Conservation (phyloP, 2,329 filamentous ascomycete species). For the Plenodomus lindquistii region DNA sequence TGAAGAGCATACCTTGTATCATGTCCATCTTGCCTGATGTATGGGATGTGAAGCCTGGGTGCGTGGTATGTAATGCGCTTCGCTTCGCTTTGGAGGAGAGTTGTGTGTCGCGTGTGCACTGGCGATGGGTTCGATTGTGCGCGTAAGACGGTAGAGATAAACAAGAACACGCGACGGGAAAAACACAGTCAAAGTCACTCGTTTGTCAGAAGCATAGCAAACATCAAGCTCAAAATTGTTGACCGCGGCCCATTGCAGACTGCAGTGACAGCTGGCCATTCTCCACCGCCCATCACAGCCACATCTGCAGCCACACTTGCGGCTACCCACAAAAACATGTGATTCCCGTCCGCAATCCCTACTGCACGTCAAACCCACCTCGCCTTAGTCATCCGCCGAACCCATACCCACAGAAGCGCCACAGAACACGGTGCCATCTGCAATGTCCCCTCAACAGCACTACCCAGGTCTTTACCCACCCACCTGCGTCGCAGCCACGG, state of each 20-base stretch:
- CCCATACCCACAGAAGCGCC: neutral
- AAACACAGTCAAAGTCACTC: too few relatives aligned
- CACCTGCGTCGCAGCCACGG: constrained; percentile 1
- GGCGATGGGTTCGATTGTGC: too few relatives aligned
- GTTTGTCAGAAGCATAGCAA: neutral
- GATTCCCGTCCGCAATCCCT: constrained; percentile 7
- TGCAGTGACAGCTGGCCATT: neutral
- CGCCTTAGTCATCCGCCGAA: constrained; percentile 12
- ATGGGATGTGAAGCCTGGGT: constrained; percentile 11
- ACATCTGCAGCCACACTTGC: neutral
- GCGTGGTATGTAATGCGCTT: too few relatives aligned
- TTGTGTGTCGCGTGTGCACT: constrained; percentile 10
- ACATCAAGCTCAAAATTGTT: neutral
- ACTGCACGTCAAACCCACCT: constrained; percentile 21
- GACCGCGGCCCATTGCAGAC: neutral
- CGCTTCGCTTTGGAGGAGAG: neutral
- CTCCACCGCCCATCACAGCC: neutral
- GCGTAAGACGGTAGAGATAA: too few relatives aligned
- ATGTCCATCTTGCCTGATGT: constrained; percentile 31
- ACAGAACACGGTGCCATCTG: neutral
- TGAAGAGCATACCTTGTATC: constrained; percentile 25
- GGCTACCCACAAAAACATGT: constrained; percentile 3
- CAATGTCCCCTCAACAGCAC: neutral
- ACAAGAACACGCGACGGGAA: too few relatives aligned
- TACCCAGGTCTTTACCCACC: neutral